Conservation (phyloP, 805 yeast genomes). For the Metschnikowia colocasiae region DNA sequence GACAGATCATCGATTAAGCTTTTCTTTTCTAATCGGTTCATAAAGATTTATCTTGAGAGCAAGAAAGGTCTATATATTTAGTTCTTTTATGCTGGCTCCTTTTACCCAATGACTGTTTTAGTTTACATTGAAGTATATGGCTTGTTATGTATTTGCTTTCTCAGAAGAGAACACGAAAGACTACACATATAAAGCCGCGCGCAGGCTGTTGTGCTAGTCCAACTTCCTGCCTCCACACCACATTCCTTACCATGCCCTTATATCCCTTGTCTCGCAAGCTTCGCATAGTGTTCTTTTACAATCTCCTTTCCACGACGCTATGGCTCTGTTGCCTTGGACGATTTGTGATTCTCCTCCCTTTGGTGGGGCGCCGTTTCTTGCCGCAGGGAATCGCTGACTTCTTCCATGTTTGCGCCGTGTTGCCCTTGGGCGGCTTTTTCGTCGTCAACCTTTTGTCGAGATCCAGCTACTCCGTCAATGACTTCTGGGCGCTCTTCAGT, state of each 20-base stretch:
- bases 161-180: not conserved
- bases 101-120: too few species aligned
- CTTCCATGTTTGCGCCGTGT: conserved; percentile 40
- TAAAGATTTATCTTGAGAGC: too few species aligned
- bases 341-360: conserved; percentile 50
- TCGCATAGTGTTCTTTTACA: conserved; percentile 32
- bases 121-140: not conserved
- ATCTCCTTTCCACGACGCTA: conserved; percentile 35
- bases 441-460: conserved; percentile 10
- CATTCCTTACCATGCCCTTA: conserved; percentile 25
- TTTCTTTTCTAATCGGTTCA: not conserved
- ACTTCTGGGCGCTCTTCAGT: conserved; percentile 29
- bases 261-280: conserved; percentile 35
- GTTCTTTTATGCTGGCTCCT: too few species aligned
- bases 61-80: too few species aligned
- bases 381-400: conserved; percentile 74
- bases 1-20: not conserved
- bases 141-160: not conserved
- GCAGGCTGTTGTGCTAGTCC: not conserved
- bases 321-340: conserved; percentile 51
- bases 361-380: conserved; percentile 61
- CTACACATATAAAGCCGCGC: conserved; percentile 1
- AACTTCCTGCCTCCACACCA: not conserved
- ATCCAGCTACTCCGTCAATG: conserved; percentile 9
- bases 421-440: conserved; percentile 29